These are phyloP conservation scores for Agaricus sinodeliciosus DNA, from an alignment of 768 basidiomycete species.

Conservation along the genomic window DNA sequence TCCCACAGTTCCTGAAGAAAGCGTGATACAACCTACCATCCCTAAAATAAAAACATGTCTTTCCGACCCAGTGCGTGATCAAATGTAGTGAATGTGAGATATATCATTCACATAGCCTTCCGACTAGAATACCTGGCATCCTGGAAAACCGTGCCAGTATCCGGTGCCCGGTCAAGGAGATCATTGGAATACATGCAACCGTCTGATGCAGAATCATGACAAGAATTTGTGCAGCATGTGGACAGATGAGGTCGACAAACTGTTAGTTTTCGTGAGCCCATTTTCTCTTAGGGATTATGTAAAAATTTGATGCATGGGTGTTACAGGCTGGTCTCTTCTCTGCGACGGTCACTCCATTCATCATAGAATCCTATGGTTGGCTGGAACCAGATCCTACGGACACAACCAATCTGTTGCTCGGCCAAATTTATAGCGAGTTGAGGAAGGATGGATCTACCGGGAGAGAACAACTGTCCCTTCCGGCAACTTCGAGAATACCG, in stretches of 20 bases:
- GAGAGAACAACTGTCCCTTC: background rate
- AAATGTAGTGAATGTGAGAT: too few species aligned
- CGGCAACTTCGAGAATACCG: background rate
- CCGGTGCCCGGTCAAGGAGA: slow-evolving; percentile 14
- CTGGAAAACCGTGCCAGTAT: slow-evolving; percentile 14
- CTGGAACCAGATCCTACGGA: slow-evolving; percentile 16
- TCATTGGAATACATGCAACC: slow-evolving; percentile 20
- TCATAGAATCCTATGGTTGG: slow-evolving; percentile 18
- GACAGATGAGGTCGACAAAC: slow-evolving; percentile 14
- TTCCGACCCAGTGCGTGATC: too few species aligned
- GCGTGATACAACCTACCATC: too few species aligned
- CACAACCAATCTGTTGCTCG: background rate
- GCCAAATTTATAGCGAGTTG: background rate
- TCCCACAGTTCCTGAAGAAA: too few species aligned
- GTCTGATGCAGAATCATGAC: slow-evolving; percentile 11
- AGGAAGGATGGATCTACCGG: background rate
- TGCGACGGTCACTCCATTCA: slow-evolving; percentile 21
- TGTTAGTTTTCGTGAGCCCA: slow-evolving; percentile 12
- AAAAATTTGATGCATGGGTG: too few species aligned
- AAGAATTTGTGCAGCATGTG: slow-evolving; percentile 7
- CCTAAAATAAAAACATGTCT: too few species aligned
- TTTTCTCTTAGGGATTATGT: background rate
- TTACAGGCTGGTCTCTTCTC: slow-evolving; percentile 22
- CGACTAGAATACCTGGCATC: slow-evolving; percentile 13
- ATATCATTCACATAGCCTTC: background rate